Percentiles rank a stretch among this genome's conserved stretches.
Conservation (phyloP, 805 yeast species). For the Blastobotrys attinorum region DNA sequence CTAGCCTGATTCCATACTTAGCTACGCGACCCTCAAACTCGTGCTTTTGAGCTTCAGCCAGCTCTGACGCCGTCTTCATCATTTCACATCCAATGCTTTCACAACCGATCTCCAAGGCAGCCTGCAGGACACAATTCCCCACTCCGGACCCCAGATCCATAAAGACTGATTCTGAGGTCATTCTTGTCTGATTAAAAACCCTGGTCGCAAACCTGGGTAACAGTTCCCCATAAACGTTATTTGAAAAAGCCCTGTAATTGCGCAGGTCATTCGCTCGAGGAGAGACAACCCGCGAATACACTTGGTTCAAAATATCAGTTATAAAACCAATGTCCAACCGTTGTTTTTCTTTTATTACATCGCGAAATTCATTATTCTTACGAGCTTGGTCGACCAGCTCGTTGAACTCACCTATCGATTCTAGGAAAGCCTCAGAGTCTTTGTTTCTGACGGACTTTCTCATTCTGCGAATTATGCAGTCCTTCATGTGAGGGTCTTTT, state of each 20-base stretch:
- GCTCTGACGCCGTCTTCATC: conserved; percentile 70
- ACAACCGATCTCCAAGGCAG: conserved; percentile 80
- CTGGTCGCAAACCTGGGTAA: conserved; percentile 68
- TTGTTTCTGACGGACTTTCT: conserved; percentile 22
- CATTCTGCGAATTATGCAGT: conserved; percentile 27
- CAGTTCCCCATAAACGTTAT: conserved; percentile 85
- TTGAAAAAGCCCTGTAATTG: conserved; percentile 78
- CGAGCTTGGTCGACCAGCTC: conserved; percentile 32
- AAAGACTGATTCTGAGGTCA: conserved; percentile 49
- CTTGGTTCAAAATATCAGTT: conserved; percentile 64
- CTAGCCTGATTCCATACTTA: conserved; percentile 56
- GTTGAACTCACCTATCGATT: conserved; percentile 39
- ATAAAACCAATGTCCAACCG: conserved; percentile 29
- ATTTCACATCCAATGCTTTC: conserved; percentile 84
- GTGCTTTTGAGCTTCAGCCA: conserved; percentile 51
- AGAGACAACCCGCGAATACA: conserved; percentile 71
- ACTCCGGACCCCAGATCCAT: conserved; percentile 93
- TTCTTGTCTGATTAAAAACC: conserved; percentile 52
- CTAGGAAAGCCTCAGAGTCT: conserved; percentile 26
- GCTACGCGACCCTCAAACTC: conserved; percentile 53
- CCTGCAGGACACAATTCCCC: conserved; percentile 85
- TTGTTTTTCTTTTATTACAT: conserved; percentile 24
- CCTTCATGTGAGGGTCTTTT: conserved; percentile 25
- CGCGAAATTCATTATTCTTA: conserved; percentile 25
- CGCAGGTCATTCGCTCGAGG: conserved; percentile 59